Conservation (phyloP, 2,329 filamentous ascomycete species). For the Fusarium euwallaceae region DNA sequence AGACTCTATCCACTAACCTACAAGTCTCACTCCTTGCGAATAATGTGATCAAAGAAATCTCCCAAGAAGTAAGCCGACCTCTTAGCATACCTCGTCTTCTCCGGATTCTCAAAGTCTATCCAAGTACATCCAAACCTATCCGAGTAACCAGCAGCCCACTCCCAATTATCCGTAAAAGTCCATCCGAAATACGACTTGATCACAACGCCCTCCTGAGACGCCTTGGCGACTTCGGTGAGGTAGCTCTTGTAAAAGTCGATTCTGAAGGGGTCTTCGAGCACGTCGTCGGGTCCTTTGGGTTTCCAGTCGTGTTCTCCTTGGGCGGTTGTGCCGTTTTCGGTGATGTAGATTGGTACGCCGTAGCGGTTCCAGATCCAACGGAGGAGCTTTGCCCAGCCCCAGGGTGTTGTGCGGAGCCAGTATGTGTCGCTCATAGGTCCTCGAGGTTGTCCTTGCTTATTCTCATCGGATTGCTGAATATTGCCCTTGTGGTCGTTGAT, state of each 20-base stretch:
- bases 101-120: constrained; percentile 51
- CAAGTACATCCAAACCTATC: constrained; percentile 57
- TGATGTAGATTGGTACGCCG: constrained; percentile 57
- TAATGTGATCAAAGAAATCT: constrained; percentile 35
- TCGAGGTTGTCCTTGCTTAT: constrained; percentile 50
- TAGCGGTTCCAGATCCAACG: constrained; percentile 58
- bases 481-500: constrained; percentile 58
- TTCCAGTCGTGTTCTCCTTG: constrained; percentile 54
- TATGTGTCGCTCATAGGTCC: constrained; percentile 55
- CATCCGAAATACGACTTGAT: constrained; percentile 58
- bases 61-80: constrained; percentile 41
- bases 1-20: background rate
- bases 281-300: constrained; percentile 47
- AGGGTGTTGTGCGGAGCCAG: constrained; percentile 56
- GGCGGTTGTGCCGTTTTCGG: constrained; percentile 58
- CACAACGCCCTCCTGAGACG: constrained; percentile 53
- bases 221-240: constrained; percentile 54
- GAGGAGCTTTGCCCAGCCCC: constrained; percentile 55
- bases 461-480: constrained; percentile 52
- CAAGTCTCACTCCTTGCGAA: constrained; percentile 21
- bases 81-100: constrained; percentile 39
- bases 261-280: constrained; percentile 55
- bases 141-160: constrained; percentile 58
- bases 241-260: constrained; percentile 56
- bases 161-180: constrained; percentile 60